phyloP scores from a whole-genome alignment of 495 filamentous ascomycete genomes.

The Pseudoneurospora amorphoporcata region DNA sequence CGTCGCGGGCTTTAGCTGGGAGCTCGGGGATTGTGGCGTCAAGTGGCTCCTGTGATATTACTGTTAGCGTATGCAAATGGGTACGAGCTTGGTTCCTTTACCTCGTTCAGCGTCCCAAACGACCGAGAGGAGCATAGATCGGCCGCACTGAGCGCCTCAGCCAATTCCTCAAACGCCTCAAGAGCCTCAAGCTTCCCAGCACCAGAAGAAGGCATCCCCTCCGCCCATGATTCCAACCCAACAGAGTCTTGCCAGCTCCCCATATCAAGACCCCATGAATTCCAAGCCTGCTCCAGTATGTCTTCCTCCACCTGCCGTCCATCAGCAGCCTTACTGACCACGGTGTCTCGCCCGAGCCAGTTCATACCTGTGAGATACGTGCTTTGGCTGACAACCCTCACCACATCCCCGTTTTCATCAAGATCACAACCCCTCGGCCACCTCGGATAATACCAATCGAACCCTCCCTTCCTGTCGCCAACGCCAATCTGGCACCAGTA shows the following conservation, averaged over 20 bases:
- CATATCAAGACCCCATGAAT: slow-evolving; percentile 46
- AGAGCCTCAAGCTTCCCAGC: slow-evolving; percentile 16
- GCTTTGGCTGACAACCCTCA: slow-evolving; percentile 74
- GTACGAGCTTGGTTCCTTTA: slow-evolving; percentile 10
- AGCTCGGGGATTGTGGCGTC: slow-evolving; percentile 54
- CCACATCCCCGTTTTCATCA: slow-evolving; percentile 50
- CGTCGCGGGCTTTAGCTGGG: slow-evolving; percentile 46
- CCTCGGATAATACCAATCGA: slow-evolving; percentile 78
- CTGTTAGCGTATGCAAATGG: not conserved
- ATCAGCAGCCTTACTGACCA: slow-evolving; percentile 9
- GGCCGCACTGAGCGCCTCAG: slow-evolving; percentile 37
- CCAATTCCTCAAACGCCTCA: slow-evolving; percentile 23
- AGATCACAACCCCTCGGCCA: slow-evolving; percentile 62
- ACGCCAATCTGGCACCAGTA: slow-evolving; percentile 96
- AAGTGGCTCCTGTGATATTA: slow-evolving; percentile 32
- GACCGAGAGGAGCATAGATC: slow-evolving; percentile 34
- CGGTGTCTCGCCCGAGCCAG: slow-evolving; percentile 51
- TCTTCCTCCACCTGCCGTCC: slow-evolving; percentile 36
- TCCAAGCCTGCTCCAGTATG: slow-evolving; percentile 42
- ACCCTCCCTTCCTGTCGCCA: slow-evolving; percentile 76
- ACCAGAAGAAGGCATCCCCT: slow-evolving; percentile 4
- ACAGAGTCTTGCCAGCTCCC: slow-evolving; percentile 31
- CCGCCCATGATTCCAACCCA: slow-evolving; percentile 22
- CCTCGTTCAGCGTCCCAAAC: slow-evolving; percentile 31
- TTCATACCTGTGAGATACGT: slow-evolving; percentile 76